Evolutionary conservation across 345 rosid genomes (phyloP), one percentile per base, ranked within the genome.

Genomic region (Mercurialis annua): DNA sequence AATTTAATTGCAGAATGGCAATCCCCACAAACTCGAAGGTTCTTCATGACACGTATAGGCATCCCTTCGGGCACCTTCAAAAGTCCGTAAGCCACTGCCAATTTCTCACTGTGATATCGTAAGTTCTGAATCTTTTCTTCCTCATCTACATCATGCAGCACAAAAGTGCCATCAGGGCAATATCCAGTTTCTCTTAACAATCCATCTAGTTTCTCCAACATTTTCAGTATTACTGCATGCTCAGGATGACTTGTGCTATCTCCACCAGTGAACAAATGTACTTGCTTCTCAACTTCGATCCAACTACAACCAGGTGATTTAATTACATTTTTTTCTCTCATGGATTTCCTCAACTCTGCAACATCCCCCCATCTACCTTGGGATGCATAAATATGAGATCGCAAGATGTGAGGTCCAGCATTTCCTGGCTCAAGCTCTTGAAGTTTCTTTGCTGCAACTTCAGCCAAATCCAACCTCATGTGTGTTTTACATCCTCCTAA

Each of bases 261-360:
- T 60, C 86, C 87, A 17, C 90, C 86, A 31, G 84, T 83, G 74
- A 92, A 92, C 84, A 78, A 76, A 67, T 87, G 96, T 30, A 87
- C 87, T 71, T 72, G 74, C 66, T 86, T 92, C 59, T 82, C 86
- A 16, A 80, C 67, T 49, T 87, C 94, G 62, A 84, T 85, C 96
- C 94, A 86, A 64, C 94, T 89, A 76, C 90, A 89, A 33, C 98
- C 90, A 34, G 94, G 90, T n/a, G 81, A 78, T 74, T 87, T 92
- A 60, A 70, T 81, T 48, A 87, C 80, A 46, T 77, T 80, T 65
- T 63, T 83, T 18, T 62, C 68, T 77, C 84, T 81, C 87, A 86
- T 86, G 29, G 48, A 75, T 65, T 65, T 83, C 34, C 98, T 85
- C 60, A 84, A 58, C 14, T 81, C 83, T 0, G 87, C 80, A 34